These are phyloP conservation scores for Pyronema omphalodes DNA, from an alignment of 495 filamentous ascomycete species.

Conservation along the genomic window DNA sequence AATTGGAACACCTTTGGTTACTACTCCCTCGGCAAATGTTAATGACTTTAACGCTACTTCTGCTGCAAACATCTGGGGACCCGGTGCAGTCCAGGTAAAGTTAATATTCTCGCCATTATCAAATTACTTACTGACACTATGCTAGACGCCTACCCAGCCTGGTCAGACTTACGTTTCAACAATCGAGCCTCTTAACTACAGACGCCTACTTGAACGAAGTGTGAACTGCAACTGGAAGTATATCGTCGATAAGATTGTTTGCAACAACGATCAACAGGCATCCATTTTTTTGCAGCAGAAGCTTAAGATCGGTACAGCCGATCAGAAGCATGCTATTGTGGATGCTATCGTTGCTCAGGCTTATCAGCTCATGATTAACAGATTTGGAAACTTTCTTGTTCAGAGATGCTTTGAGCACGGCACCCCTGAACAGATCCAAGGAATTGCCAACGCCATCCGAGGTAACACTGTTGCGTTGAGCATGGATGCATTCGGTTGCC, in stretches of 20 bases:
- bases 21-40: not conserved
- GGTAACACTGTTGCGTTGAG: constrained; percentile 86
- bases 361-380: constrained; percentile 91
- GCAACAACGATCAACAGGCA: constrained; percentile 96
- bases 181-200: constrained; percentile 90
- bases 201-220: constrained; percentile 84
- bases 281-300: constrained; percentile 98
- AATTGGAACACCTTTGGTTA: constrained; percentile 38
- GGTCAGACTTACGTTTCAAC: constrained; percentile 65
- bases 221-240: constrained; percentile 98
- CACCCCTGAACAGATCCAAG: constrained; percentile 81
- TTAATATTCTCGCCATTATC: not conserved
- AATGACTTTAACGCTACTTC: not conserved
- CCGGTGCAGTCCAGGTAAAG: not conserved
- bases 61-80: constrained; percentile 1
- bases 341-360: constrained; percentile 91
- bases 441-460: constrained; percentile 86
- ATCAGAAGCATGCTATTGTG: constrained; percentile 94
- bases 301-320: constrained; percentile 84
- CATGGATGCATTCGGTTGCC: constrained; percentile 97
- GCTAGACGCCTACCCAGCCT: constrained; percentile 26
- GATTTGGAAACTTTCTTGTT: constrained; percentile 94
- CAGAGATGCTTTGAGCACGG: constrained; percentile 98
- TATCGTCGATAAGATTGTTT: constrained; percentile 98
- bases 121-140: not conserved